Evolutionary conservation across 371 early-diverging fungal species (phyloP).

Genomic region (Circinella minor): DNA sequence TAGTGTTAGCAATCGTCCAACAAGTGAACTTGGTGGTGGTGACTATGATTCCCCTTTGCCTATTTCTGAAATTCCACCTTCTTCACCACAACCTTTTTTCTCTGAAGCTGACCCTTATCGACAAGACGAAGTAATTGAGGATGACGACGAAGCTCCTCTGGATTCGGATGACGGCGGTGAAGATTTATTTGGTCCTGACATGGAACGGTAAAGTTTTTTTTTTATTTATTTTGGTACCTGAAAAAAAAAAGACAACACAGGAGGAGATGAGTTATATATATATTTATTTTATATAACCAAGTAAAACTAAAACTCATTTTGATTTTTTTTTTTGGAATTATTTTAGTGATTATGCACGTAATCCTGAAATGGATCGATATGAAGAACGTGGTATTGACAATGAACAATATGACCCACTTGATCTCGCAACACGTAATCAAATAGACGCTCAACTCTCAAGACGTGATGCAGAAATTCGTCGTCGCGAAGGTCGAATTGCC

Average conservation of each 20-base stretch:
- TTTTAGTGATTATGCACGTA: constrained; percentile 76
- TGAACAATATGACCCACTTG: constrained; percentile 69
- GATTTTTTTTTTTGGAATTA: neutral
- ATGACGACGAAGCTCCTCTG: constrained; percentile 19
- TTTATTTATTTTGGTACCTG: neutral
- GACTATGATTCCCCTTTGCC: constrained; percentile 38
- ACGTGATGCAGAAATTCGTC: constrained; percentile 82
- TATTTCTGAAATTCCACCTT: constrained; percentile 35
- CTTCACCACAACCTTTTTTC: constrained; percentile 49
- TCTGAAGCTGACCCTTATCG: constrained; percentile 46
- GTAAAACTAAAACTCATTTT: neutral
- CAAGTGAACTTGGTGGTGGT: constrained; percentile 15
- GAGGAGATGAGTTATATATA: no score
- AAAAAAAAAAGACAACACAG: neutral
- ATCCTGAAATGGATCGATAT: constrained; percentile 79
- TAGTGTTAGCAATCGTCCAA: constrained; percentile 23
- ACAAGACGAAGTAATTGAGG: constrained; percentile 31
- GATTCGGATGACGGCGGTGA: constrained; percentile 79
- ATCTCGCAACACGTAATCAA: constrained; percentile 70
- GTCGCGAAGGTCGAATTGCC: constrained; percentile 77
- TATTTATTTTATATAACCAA: no score
- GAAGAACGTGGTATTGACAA: constrained; percentile 82
- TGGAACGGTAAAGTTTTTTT: constrained; percentile 63
- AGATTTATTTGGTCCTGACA: constrained; percentile 82
- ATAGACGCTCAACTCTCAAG: constrained; percentile 82